These are phyloP conservation scores for Ottelia alismoides DNA, from an alignment of 106 monocot species.

Conservation along the genomic window DNA sequence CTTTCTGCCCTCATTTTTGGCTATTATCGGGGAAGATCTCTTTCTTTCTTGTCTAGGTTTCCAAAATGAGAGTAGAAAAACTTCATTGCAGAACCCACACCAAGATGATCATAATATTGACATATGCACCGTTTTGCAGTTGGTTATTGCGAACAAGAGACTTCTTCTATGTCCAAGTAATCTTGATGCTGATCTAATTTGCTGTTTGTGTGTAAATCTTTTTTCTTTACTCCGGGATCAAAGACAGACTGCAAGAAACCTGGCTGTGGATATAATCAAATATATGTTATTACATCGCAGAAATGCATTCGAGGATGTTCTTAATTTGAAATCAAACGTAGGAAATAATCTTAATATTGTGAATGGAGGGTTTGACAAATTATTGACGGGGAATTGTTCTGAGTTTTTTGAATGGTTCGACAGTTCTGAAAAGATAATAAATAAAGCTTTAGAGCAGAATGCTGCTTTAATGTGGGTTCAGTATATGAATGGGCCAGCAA, in stretches of 20 bases:
- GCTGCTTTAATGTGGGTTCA: conserved; percentile 90
- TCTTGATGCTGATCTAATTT: conserved; percentile 80
- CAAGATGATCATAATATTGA: conserved; percentile 46
- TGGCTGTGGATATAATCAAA: conserved; percentile 68
- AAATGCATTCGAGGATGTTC: conserved; percentile 70
- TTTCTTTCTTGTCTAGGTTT: conserved; percentile 47
- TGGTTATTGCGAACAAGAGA: conserved; percentile 77
- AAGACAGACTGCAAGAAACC: conserved; percentile 38
- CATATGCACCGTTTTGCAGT: conserved; percentile 71
- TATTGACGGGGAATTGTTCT: conserved; percentile 59
- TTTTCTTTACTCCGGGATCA: conserved; percentile 65
- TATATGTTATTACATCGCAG: conserved; percentile 81
- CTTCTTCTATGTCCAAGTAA: conserved; percentile 92
- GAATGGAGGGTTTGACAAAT: conserved; percentile 87
- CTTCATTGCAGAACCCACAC: conserved; percentile 5
- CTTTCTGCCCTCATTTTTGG: conserved; percentile 76
- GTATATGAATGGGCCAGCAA: conserved; percentile 59
- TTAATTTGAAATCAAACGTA: conserved; percentile 68
- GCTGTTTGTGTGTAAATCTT: conserved; percentile 85
- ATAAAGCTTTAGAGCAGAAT: conserved; percentile 78
- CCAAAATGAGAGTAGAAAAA: conserved; percentile 33
- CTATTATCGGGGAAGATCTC: conserved; percentile 50
- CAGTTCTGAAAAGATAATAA: conserved; percentile 50
- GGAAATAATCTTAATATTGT: conserved; percentile 59
- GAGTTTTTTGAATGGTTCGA: conserved; percentile 79